Conservation (phyloP, 371 early-diverging fungal genomes). For the Mucor ambiguus region DNA sequence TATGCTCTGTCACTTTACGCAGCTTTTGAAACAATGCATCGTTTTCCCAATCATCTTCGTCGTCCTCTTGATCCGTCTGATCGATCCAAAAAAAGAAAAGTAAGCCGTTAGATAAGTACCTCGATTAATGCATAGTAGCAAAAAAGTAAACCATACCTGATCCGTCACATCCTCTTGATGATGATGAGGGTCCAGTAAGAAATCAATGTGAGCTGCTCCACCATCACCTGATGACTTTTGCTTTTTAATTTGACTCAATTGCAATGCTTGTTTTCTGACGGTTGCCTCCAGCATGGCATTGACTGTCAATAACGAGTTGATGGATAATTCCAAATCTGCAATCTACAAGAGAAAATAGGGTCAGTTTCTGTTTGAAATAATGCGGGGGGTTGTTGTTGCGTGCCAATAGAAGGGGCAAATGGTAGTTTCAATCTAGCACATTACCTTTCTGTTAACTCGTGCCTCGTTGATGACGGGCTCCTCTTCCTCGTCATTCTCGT, state of each 20-base stretch:
- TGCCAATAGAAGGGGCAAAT: background rate
- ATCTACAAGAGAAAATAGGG: constrained; percentile 32
- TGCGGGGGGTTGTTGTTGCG: background rate
- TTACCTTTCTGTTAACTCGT: constrained; percentile 49
- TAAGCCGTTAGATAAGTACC: background rate
- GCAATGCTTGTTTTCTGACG: constrained; percentile 50
- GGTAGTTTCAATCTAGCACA: background rate
- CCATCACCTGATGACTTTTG: constrained; percentile 15
- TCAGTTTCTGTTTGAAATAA: background rate
- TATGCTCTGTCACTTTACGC: constrained; percentile 38
- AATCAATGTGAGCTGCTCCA: background rate
- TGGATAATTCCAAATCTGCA: constrained; percentile 58
- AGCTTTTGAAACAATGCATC: constrained; percentile 43
- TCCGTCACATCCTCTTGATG: constrained; percentile 1
- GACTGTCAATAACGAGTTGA: constrained; percentile 48
- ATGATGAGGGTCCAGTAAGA: constrained; percentile 7
- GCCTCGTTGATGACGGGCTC: constrained; percentile 40
- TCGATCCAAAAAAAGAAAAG: background rate
- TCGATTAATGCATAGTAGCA: background rate
- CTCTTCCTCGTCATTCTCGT: constrained; percentile 26
- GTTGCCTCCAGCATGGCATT: constrained; percentile 57
- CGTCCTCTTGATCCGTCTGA: constrained; percentile 5
- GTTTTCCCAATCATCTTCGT: constrained; percentile 48
- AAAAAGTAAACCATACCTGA: background rate
- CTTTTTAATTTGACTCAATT: constrained; percentile 48